Evolutionary conservation across 306 rosid genomes (phyloP), one percentile per base, ranked within the genome.

Genomic region (Gastrolobium villosum): DNA sequence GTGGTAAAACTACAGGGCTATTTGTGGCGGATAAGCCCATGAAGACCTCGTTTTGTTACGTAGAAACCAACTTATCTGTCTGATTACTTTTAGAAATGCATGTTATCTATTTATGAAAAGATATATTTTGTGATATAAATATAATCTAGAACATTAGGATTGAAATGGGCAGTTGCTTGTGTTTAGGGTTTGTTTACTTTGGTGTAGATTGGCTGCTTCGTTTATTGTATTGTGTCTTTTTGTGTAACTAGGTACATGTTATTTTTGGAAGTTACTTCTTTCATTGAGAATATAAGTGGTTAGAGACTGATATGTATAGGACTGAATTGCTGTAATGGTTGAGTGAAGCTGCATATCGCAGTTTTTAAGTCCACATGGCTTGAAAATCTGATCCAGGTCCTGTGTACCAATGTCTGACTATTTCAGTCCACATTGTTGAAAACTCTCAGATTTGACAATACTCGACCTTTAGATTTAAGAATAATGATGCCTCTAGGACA

Each of bases 51-150:
- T 41, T 10, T 65, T 41, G 20, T 36, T 48, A 10, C 32, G 59
- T 62, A 48, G 4, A 48, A 57, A 15, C 56, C 64, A 14, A 63
- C 20, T 5, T 14, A 7, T 60, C 68, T 70, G 65, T 44, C 20
- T 2, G 41, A 72, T 53, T 53, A 20, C 63, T 34, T 81, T 60
- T 37, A n/a, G 44, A 55, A 64, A 60, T 35, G 67, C 4, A 36
- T 77, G 60, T 36, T 41, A 41, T 76, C 68, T 49, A 40, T 76
- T 45, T 65, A 57, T 60, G 31, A 76, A 78, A 65, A 65, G 56
- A 63, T 52, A 14, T 8, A 28, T 68, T 67, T 72, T 59, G 46
- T 34, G 39, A 28, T 71, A 61, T 59, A 61, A 62, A 28, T 71
- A 61, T 59, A 61, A 62, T 60, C 45, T 70, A 41, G 79, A 64